Conservation (phyloP, 2,329 filamentous ascomycete species). For the Sodiomyces alkalinus region DNA sequence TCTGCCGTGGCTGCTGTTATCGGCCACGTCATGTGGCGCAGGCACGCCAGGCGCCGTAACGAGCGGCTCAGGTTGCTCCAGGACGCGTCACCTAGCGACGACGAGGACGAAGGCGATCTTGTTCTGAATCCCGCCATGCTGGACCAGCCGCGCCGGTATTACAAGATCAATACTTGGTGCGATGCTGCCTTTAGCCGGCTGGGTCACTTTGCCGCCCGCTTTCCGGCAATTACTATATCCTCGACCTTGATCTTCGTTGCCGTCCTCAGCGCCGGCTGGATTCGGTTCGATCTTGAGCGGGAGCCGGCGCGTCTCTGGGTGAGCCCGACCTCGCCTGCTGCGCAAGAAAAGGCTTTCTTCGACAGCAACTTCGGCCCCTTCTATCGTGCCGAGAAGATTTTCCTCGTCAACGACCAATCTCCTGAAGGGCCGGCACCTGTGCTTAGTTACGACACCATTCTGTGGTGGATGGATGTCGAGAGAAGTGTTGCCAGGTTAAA, state of each 20-base stretch:
- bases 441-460: constrained; percentile 72
- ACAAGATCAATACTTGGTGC: constrained; percentile 70
- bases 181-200: constrained; percentile 68
- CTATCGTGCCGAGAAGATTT: constrained; percentile 84
- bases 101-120: constrained; percentile 84
- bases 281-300: constrained; percentile 76
- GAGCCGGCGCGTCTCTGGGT: constrained; percentile 93
- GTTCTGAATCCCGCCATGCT: constrained; percentile 62
- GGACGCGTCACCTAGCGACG: constrained; percentile 70
- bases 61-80: constrained; percentile 79
- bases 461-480: constrained; percentile 92
- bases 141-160: constrained; percentile 64
- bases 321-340: constrained; percentile 80
- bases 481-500: constrained; percentile 57
- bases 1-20: constrained; percentile 50
- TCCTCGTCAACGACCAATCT: constrained; percentile 77
- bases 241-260: constrained; percentile 60
- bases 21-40: constrained; percentile 62
- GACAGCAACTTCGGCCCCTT: constrained; percentile 90
- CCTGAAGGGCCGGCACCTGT: constrained; percentile 54
- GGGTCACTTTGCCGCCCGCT: constrained; percentile 66
- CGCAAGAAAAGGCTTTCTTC: constrained; percentile 87
- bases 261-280: constrained; percentile 74
- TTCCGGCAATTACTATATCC: constrained; percentile 70
- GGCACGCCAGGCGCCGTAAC: constrained; percentile 57